A percentile compares a stretch with the other conserved stretches of the same genome.
phyloP scores from a whole-genome alignment of 345 rosid species.

The Syzygium aromaticum region DNA sequence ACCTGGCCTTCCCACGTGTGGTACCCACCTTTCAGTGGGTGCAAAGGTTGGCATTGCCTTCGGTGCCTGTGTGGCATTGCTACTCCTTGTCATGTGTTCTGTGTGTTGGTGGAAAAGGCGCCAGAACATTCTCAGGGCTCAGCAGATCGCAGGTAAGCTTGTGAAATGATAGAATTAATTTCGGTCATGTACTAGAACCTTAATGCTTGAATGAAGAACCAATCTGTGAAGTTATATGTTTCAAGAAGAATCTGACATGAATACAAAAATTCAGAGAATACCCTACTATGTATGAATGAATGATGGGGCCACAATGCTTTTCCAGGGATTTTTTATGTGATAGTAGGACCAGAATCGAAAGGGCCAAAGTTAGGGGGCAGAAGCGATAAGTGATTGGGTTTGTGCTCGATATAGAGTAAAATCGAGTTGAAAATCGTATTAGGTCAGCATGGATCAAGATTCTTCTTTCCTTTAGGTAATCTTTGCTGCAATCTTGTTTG shows the following conservation, averaged over 20 bases:
- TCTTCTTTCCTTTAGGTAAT: conserved; percentile 3
- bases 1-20: conserved; percentile 84
- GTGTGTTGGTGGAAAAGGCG: conserved; percentile 84
- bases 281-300: background rate
- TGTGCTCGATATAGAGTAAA: background rate
- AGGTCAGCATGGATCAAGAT: background rate
- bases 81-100: conserved; percentile 49
- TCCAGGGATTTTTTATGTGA: background rate
- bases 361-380: background rate
- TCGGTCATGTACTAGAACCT: background rate
- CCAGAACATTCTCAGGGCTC: conserved; percentile 82
- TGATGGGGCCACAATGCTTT: background rate
- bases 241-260: background rate
- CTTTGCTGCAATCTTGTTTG: background rate
- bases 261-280: background rate
- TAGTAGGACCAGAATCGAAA: background rate
- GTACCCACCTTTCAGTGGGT: conserved; percentile 68
- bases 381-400: background rate
- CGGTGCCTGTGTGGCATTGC: conserved; percentile 40
- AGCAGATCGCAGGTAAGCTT: conserved; percentile 71
- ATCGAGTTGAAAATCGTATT: background rate
- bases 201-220: background rate
- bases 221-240: background rate
- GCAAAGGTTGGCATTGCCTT: conserved; percentile 78
- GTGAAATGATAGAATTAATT: background rate